Base-by-base conservation (phyloP, 495 filamentous ascomycete genomes). In the Penicillium goetzii region DNA sequence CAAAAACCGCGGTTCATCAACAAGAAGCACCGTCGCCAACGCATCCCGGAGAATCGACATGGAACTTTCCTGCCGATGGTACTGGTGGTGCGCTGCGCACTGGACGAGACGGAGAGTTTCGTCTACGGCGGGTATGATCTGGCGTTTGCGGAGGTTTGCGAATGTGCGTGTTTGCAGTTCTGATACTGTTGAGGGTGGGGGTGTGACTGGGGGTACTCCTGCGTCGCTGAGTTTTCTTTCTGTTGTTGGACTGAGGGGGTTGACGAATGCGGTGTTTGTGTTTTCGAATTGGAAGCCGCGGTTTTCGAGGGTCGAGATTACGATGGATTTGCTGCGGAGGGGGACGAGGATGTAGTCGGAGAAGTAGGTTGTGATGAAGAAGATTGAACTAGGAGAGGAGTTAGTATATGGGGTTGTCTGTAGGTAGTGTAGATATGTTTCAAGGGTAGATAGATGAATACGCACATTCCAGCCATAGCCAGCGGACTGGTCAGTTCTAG, bases 351-450 rank as follows among this genome's bases (percentile, higher is more conserved):
- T 96, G 78, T 96, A 99, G 76, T 99, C 95, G 14, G 91, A 92
- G 73, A 96, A 97, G 74, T 99, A 99, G 25, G 95, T 98, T 1
- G 94, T 96, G 71, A 97, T 96, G 81, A 99, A 98, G 76, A 98
- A 97, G 65, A 99, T 96, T 41, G 95, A 90, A 36, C 89, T 89
- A 58, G 9, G 6, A 15, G 54, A 33, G 19, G 19, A 1, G 54
- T 68, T 26, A 66, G 60, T 53, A 9, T 50, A 14, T 50, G 45
- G 30, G 23, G 36, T 30, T 49, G 40, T 26, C 32, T 56, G 19
- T 36, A 14, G 8, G 25, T 30, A 8, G 5, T 58, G 23, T 43
- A 17, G 26, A 55, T 51, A 38, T 49, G 23, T 26, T 8, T 26
- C 25, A 11, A 1, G 23, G 14, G 32, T 11, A 4, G 19, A 17